Base-by-base conservation (phyloP, 176 grass and related monocot species). In the Musa beccarii region DNA sequence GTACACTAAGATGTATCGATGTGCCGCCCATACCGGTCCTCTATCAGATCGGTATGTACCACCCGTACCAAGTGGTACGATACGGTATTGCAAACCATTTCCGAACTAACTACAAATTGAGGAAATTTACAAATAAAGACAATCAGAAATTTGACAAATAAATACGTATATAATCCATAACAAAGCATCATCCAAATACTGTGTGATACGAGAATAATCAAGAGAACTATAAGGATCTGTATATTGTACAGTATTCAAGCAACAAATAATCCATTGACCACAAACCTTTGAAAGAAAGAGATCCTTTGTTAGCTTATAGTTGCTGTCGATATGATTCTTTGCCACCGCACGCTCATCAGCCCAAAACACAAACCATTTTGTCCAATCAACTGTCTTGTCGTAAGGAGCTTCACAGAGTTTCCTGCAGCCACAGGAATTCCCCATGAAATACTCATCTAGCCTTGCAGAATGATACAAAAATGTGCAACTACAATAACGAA, bases 341-440 rank as follows among this genome's bases (percentile, higher is more conserved):
- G 91, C 86, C 19, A 99, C 96, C 9, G 91, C 96, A 57, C 91
- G 86, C 63, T 99, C 96, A 51, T 99, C 96, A 72, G 86, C 86
- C 96, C 96, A 99, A 78, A 99, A 89, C 68, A 99, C 76, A 62
- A 88, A 99, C 96, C 96, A 99, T 77, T 95, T 99, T 25, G 96
- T 89, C 96, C 96, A 99, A 84, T 99, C 96, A 69, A 99, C 69
- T 26, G 92, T 99, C 85, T 92, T 99, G 70, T 79, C 90, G 63
- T 99, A 95, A 29, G 96, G 96, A 8, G 77, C 79, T 83, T 99
- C 89, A 75, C 91, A 99, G 52, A 99, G 92, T 94, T 95, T 99
- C 79, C 96, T 99, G 82, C 75, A 65, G 52, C 54, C 8, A 77
- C 34, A 65, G 7, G 16, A 66, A 75, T 19, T 25, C 8, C 14